Percentiles rank a stretch among this genome's conserved stretches.
Conservation (phyloP, 345 rosid genomes). For the Geranium brycei region DNA sequence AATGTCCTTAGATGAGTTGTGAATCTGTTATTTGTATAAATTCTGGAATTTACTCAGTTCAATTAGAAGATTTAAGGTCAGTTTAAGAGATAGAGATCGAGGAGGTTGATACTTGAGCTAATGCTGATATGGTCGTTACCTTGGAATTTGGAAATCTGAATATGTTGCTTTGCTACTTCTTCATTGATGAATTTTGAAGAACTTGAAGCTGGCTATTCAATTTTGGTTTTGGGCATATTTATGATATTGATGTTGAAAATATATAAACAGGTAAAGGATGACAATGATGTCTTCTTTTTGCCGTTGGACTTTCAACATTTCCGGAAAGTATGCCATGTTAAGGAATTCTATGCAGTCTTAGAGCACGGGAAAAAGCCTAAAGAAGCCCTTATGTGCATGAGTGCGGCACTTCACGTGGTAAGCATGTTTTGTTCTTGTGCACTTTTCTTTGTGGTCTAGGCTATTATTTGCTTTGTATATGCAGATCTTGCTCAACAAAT, state of each 20-base stretch:
- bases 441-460: neutral
- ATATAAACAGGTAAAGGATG: slow-evolving; percentile 48
- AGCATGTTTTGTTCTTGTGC: neutral
- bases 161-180: neutral
- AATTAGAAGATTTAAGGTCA: too few species aligned
- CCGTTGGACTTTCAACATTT: slow-evolving; percentile 63
- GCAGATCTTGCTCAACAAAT: slow-evolving; percentile 33
- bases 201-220: neutral
- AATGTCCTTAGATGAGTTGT: neutral
- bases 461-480: neutral
- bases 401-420: slow-evolving; percentile 86
- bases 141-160: neutral
- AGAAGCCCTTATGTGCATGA: slow-evolving; percentile 60
- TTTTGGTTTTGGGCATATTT: neutral
- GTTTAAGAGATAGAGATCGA: too few species aligned
- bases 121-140: neutral
- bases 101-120: neutral
- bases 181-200: neutral
- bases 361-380: slow-evolving; percentile 67
- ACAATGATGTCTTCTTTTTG: slow-evolving; percentile 37
- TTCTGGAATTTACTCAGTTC: neutral
- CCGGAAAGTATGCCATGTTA: slow-evolving; percentile 35
- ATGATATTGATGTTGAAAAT: neutral
- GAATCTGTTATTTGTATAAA: neutral
- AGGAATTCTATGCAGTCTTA: slow-evolving; percentile 41